Percentiles rank a stretch among this genome's conserved stretches.
Conservation (phyloP, 176 grass and related monocot species). For the Dendrocalamus sinicus region DNA sequence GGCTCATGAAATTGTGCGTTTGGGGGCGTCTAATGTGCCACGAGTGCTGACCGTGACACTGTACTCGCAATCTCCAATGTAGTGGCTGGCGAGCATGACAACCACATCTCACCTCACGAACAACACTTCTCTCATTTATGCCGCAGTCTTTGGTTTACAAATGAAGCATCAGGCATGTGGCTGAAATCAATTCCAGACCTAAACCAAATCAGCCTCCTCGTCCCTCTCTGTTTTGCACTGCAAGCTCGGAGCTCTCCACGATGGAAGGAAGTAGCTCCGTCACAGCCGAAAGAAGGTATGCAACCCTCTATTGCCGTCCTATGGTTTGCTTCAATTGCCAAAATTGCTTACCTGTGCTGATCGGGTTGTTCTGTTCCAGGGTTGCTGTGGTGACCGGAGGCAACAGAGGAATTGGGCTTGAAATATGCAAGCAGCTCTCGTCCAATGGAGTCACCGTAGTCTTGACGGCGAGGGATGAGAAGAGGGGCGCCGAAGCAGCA, state of each 20-base stretch:
- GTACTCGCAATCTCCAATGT: too few relatives aligned
- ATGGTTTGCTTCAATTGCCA: too few relatives aligned
- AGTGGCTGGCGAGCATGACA: too few relatives aligned
- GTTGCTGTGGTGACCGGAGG: slow-evolving; percentile 62
- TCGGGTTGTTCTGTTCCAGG: background rate
- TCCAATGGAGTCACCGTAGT: slow-evolving; percentile 41
- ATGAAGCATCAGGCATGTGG: background rate
- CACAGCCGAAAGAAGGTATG: background rate
- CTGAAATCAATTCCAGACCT: background rate
- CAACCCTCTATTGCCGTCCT: too few relatives aligned
- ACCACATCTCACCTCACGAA: too few relatives aligned
- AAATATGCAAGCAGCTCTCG: slow-evolving; percentile 50
- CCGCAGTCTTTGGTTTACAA: background rate
- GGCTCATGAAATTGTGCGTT: too few relatives aligned
- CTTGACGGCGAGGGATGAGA: slow-evolving; percentile 50
- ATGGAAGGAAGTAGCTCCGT: background rate
- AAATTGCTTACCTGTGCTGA: background rate
- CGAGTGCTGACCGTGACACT: too few relatives aligned
- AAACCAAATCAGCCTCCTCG: background rate
- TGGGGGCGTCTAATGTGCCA: too few relatives aligned
- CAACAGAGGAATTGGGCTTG: slow-evolving; percentile 58
- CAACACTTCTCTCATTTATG: too few relatives aligned
- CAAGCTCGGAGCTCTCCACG: background rate
- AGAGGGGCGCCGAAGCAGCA: slow-evolving; percentile 36
- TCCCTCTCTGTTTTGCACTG: background rate